phyloP scores from a whole-genome alignment of 2,329 filamentous ascomycete genomes.

The Verticillium dahliae region DNA sequence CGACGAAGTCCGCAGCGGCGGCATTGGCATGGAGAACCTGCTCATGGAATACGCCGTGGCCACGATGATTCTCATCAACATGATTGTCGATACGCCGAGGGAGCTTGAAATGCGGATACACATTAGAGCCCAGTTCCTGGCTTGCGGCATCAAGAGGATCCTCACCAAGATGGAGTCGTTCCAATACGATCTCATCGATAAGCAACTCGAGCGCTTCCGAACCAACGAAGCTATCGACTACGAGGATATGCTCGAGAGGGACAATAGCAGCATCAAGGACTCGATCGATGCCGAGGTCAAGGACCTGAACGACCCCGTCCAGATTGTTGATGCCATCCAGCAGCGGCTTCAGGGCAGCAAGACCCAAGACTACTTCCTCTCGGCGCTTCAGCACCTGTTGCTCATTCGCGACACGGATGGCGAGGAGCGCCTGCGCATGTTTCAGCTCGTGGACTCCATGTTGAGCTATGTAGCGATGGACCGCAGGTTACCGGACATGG shows the following conservation, averaged over 20 bases:
- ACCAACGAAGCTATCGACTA: constrained; percentile 97
- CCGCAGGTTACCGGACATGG: constrained; percentile 88
- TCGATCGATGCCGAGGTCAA: constrained; percentile 78
- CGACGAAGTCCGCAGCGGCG: constrained; percentile 90
- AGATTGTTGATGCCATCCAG: constrained; percentile 92
- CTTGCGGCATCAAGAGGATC: constrained; percentile 90
- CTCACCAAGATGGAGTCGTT: constrained; percentile 96
- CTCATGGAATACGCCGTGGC: constrained; percentile 98
- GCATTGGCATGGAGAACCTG: constrained; percentile 97
- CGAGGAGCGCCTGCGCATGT: constrained; percentile 89
- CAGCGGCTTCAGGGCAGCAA: constrained; percentile 75
- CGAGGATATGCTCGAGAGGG: constrained; percentile 89
- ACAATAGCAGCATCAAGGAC: constrained; percentile 86
- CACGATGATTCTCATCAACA: constrained; percentile 91
- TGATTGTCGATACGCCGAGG: constrained; percentile 84
- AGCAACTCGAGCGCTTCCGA: constrained; percentile 90
- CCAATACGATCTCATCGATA: constrained; percentile 97
- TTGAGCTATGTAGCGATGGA: constrained; percentile 99
- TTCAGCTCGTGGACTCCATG: constrained; percentile 98
- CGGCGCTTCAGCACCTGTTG: constrained; percentile 88
- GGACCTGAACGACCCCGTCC: constrained; percentile 85
- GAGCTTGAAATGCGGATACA: constrained; percentile 90
- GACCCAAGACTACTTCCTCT: constrained; percentile 92
- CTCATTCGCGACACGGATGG: constrained; percentile 87
- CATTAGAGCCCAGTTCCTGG: constrained; percentile 91